phyloP scores from a whole-genome alignment of 2,329 filamentous ascomycete species.

The Mycosphaerella sp. region DNA sequence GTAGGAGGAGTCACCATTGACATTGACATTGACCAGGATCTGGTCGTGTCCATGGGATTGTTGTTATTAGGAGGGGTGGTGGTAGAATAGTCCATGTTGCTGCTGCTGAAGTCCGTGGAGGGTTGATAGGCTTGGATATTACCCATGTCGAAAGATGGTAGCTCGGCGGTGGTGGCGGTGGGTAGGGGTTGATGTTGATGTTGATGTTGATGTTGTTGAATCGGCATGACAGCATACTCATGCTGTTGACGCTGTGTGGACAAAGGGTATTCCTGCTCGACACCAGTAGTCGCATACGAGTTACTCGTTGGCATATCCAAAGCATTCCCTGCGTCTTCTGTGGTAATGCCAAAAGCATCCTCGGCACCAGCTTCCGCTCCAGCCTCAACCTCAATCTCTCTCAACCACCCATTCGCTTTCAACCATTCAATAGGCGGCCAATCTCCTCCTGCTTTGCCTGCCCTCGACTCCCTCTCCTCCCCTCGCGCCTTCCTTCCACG shows the following conservation, averaged over 20 bases:
- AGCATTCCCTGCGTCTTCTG: neutral
- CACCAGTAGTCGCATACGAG: neutral
- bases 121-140: neutral
- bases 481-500: slow-evolving; percentile 52
- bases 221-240: neutral
- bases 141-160: slow-evolving; percentile 11
- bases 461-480: slow-evolving; percentile 49
- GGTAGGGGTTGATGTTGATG: neutral
- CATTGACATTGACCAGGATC: slow-evolving; percentile 8
- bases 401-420: slow-evolving; percentile 52
- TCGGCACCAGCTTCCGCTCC: slow-evolving; percentile 1
- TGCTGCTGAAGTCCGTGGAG: slow-evolving; percentile 17
- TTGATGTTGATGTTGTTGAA: slow-evolving; percentile 8
- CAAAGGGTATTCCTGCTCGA: neutral
- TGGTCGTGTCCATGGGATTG: slow-evolving; percentile 16
- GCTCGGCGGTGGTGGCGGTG: neutral
- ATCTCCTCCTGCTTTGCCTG: slow-evolving; percentile 56
- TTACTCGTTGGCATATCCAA: neutral
- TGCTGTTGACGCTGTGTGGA: no score
- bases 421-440: slow-evolving; percentile 55
- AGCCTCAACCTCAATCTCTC: slow-evolving; percentile 45
- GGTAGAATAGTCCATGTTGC: slow-evolving; percentile 20
- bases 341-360: neutral
- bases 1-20: slow-evolving; percentile 12
- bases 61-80: no score